Conservation (phyloP, 164 flowering plant genomes). For the Pachysandra terminalis region DNA sequence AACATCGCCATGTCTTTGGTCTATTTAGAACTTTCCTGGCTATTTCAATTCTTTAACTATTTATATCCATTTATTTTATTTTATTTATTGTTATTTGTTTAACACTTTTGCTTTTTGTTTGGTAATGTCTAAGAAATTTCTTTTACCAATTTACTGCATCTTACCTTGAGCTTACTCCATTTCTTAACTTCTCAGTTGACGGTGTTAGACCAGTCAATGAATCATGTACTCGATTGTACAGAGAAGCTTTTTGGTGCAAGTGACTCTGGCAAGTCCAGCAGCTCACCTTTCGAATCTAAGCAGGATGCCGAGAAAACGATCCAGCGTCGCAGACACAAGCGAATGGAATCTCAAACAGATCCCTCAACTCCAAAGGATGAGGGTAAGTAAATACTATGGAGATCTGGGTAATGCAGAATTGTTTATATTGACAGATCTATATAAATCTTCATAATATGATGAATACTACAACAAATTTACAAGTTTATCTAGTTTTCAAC, state of each 20-base stretch:
- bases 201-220: constrained; percentile 37
- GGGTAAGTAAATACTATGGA: constrained; percentile 28
- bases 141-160: not conserved
- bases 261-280: constrained; percentile 17
- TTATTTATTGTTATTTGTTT: too few relatives aligned
- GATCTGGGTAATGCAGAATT: not conserved
- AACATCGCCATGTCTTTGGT: not conserved
- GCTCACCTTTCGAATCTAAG: constrained; percentile 19
- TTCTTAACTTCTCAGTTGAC: constrained; percentile 27
- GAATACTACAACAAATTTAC: not conserved
- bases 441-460: not conserved
- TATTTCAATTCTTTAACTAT: not conserved
- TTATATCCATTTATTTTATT: too few relatives aligned
- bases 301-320: constrained; percentile 13
- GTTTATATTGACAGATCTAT: not conserved
- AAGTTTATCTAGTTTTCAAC: not conserved
- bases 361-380: constrained; percentile 18
- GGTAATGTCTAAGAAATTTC: not conserved
- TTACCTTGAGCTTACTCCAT: not conserved
- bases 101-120: not conserved
- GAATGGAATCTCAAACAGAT: constrained; percentile 27
- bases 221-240: constrained; percentile 52
- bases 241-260: constrained; percentile 36
- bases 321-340: constrained; percentile 14
- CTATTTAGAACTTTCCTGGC: not conserved